Evolutionary conservation across 2,329 filamentous ascomycete genomes (phyloP), one percentile per base, ranked within the genome.

Genomic region (Microsporum canis): DNA sequence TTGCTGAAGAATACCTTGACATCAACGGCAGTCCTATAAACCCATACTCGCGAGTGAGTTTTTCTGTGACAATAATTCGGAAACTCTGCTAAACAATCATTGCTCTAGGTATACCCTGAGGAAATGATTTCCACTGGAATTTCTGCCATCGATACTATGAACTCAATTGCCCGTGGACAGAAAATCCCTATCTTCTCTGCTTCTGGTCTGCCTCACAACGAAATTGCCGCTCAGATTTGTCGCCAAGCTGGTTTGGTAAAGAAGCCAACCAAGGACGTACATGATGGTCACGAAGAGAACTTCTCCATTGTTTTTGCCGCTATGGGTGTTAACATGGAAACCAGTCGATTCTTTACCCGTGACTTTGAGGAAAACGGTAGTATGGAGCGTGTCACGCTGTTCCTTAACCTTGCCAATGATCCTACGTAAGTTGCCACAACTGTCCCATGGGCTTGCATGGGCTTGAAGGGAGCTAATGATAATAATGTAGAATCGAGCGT

Each of bases 41-140:
- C 80, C 94, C 94, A 64, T 97, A 94, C 80, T 92, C 91, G 64
- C 86, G 94, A 81, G 92, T 95, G 83, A 70, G 84, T 72, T 39
- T 58, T 58, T 49, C 49, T 7, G 27, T 38, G 43, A 3, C 34
- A 7, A 17, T 36, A 5, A 27, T 17, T 7, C 10, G 3, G 10
- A n/a, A 36, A 12, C n/a, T 39, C 31, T 2, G 55, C 57, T 61
- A 47, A 63, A 2, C 34, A 31, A 3, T 33, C 43, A 17, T 39
- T 55, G 41, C 29, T 27, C 29, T 66, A 95, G 90, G 89, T 96
- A 68, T 99, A 99, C 74, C 94, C 94, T 71, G 94, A 99, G 80
- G 95, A 99, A 79, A 99, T 99, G 92, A 97, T 99, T 71, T 94
- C 92, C 39, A 99, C 94, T 56, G 94, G 94, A 85, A 99, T 99